Evolutionary conservation across 2,329 filamentous ascomycete species (phyloP).

Genomic region (Fonsecaea monophora): DNA sequence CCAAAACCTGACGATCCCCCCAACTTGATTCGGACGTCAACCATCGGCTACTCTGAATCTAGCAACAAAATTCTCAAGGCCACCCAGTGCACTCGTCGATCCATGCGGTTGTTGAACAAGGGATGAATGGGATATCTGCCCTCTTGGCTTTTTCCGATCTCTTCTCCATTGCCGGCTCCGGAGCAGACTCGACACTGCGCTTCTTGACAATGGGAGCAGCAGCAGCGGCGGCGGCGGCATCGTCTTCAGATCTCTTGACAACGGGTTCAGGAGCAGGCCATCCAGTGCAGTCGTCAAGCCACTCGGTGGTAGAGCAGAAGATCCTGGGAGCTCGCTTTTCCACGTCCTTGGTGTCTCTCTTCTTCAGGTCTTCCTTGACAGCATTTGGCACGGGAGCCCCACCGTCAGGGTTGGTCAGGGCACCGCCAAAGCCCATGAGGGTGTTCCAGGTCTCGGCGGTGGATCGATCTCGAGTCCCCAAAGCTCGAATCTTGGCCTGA

Average conservation of each 20-base stretch:
- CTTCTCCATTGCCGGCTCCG: slow-evolving; percentile 6
- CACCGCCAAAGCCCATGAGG: slow-evolving; percentile 46
- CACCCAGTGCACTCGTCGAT: slow-evolving; percentile 27
- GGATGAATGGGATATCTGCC: slow-evolving; percentile 21
- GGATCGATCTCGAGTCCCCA: slow-evolving; percentile 49
- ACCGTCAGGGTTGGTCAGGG: slow-evolving; percentile 34
- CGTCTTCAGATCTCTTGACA: slow-evolving; percentile 20
- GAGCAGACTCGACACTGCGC: background rate
- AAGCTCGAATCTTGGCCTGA: slow-evolving; percentile 59
- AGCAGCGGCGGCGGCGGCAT: background rate
- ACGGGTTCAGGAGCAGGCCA: slow-evolving; percentile 29
- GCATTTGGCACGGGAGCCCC: slow-evolving; percentile 21
- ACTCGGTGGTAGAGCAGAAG: slow-evolving; percentile 26
- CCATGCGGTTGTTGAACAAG: slow-evolving; percentile 23
- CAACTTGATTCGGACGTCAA: background rate
- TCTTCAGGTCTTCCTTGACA: slow-evolving; percentile 29
- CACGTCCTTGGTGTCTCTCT: slow-evolving; percentile 15
- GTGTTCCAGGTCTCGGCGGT: slow-evolving; percentile 53
- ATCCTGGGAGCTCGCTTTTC: slow-evolving; percentile 21
- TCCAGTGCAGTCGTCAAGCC: slow-evolving; percentile 34
- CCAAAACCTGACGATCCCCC: background rate
- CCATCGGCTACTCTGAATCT: background rate
- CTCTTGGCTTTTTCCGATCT: slow-evolving; percentile 19
- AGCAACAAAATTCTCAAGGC: background rate
- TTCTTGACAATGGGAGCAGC: slow-evolving; percentile 24